Conservation (phyloP, 805 yeast genomes). For the Ogataea parapolymorpha region DNA sequence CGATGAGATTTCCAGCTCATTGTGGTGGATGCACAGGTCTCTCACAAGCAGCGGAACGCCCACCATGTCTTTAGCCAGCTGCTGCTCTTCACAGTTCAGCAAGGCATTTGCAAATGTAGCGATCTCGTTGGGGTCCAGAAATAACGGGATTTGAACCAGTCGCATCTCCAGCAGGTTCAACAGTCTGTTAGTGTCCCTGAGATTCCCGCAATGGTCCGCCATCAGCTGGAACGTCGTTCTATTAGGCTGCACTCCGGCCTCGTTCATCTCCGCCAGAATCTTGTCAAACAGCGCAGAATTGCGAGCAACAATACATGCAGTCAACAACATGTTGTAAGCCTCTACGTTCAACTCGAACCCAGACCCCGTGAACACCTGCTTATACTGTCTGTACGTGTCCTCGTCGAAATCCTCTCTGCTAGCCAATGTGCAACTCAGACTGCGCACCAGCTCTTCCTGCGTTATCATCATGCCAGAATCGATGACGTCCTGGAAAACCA, state of each 20-base stretch:
- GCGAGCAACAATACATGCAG: conserved; percentile 14
- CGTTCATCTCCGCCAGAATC: conserved; percentile 16
- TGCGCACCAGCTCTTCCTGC: conserved; percentile 16
- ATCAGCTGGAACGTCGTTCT: conserved; percentile 19
- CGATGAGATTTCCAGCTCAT: conserved; percentile 11
- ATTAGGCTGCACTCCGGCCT: conserved; percentile 16
- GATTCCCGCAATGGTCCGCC: conserved; percentile 13
- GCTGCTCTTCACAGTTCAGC: conserved; percentile 11
- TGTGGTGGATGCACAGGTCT: conserved; percentile 14
- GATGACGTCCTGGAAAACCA: conserved; percentile 21
- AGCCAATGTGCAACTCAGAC: conserved; percentile 13
- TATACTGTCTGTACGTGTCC: conserved; percentile 12
- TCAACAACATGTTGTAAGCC: conserved; percentile 17
- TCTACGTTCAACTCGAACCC: conserved; percentile 17
- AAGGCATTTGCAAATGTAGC: conserved; percentile 15
- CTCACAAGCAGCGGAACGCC: conserved; percentile 17
- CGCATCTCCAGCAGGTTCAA: conserved; percentile 23
- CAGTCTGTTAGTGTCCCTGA: conserved; percentile 15
- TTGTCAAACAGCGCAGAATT: conserved; percentile 16
- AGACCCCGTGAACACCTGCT: conserved; percentile 7
- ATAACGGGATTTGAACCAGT: conserved; percentile 12
- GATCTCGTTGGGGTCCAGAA: conserved; percentile 15
- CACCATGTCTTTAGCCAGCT: conserved; percentile 21
- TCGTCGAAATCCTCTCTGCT: conserved; percentile 9
- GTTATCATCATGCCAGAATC: conserved; percentile 21